phyloP scores from a whole-genome alignment of 2,329 filamentous ascomycete species.

The Hyphodiscus sp. region DNA sequence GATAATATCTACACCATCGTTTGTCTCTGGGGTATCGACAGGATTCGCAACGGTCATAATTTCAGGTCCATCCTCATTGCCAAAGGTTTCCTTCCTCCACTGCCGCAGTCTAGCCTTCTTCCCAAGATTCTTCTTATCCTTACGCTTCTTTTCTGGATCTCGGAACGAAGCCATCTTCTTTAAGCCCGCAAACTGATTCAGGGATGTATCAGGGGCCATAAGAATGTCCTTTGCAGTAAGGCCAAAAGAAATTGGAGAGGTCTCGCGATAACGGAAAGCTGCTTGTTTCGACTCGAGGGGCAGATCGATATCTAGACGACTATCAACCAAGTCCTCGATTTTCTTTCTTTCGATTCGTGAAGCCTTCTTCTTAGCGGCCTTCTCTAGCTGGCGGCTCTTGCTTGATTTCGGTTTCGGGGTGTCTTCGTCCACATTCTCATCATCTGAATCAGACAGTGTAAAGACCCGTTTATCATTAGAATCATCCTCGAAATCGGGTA shows the following conservation, averaged over 20 bases:
- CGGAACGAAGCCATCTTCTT: slow-evolving; percentile 93
- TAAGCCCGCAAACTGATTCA: slow-evolving; percentile 87
- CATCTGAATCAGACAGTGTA: slow-evolving; percentile 27
- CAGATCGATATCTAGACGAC: slow-evolving; percentile 67
- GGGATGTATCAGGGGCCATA: slow-evolving; percentile 72
- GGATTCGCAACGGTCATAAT: slow-evolving; percentile 24
- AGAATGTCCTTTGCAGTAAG: slow-evolving; percentile 87
- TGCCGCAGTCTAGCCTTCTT: slow-evolving; percentile 89
- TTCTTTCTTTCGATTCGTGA: slow-evolving; percentile 75
- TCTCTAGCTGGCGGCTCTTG: slow-evolving; percentile 54
- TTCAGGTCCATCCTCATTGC: slow-evolving; percentile 37
- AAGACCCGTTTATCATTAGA: not conserved
- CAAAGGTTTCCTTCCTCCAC: slow-evolving; percentile 68
- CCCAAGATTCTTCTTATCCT: slow-evolving; percentile 79
- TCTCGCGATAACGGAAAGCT: slow-evolving; percentile 87
- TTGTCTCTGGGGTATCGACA: slow-evolving; percentile 4
- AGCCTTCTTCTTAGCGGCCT: slow-evolving; percentile 55
- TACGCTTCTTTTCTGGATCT: slow-evolving; percentile 80
- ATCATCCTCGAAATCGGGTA: slow-evolving; percentile 64
- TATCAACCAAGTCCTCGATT: slow-evolving; percentile 81
- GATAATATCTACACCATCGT: slow-evolving; percentile 27
- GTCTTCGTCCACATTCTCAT: slow-evolving; percentile 29
- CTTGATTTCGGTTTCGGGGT: slow-evolving; percentile 50
- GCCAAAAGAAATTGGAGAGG: slow-evolving; percentile 82
- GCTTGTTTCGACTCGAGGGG: slow-evolving; percentile 46